phyloP scores from a whole-genome alignment of 805 yeast species.

The Yamadazyma kitorensis region DNA sequence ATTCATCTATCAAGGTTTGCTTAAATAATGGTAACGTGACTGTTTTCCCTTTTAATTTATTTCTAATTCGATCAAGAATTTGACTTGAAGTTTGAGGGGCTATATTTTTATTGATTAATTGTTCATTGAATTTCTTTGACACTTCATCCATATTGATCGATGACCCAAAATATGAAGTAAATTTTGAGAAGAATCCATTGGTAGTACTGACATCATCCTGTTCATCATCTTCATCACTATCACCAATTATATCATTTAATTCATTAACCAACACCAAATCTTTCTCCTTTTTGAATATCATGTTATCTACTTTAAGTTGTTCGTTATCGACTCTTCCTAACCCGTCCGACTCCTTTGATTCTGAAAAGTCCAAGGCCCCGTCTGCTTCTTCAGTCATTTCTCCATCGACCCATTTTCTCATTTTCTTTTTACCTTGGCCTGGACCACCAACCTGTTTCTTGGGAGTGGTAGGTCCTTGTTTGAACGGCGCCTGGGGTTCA shows the following conservation, averaged over 20 bases:
- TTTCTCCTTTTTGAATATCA: constrained; percentile 36
- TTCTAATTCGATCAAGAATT: constrained; percentile 66
- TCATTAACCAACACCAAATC: constrained; percentile 41
- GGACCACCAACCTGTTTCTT: no score
- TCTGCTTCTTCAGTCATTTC: constrained; percentile 25
- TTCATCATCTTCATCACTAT: constrained; percentile 27
- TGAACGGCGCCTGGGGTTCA: not conserved
- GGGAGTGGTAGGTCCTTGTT: not conserved
- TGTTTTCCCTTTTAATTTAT: constrained; percentile 68
- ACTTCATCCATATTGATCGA: constrained; percentile 56
- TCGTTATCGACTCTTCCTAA: constrained; percentile 6
- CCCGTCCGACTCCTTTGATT: constrained; percentile 12
- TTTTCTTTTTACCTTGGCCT: constrained; percentile 32
- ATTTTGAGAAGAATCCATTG: constrained; percentile 26
- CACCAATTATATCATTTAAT: constrained; percentile 36
- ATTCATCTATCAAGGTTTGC: constrained; percentile 58
- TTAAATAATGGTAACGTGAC: constrained; percentile 72
- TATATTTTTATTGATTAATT: constrained; percentile 80
- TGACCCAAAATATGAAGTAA: constrained; percentile 37
- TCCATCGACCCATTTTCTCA: constrained; percentile 45
- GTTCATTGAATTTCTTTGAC: constrained; percentile 64
- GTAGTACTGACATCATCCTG: constrained; percentile 12
- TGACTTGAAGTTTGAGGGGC: constrained; percentile 85
- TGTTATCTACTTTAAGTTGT: constrained; percentile 21
- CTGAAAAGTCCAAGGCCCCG: constrained; percentile 33